A percentile compares a stretch with the other conserved stretches of the same genome.
These are phyloP conservation scores for Rhizopogon sp. DNA, from an alignment of 768 basidiomycete genomes.

Conservation along the genomic window DNA sequence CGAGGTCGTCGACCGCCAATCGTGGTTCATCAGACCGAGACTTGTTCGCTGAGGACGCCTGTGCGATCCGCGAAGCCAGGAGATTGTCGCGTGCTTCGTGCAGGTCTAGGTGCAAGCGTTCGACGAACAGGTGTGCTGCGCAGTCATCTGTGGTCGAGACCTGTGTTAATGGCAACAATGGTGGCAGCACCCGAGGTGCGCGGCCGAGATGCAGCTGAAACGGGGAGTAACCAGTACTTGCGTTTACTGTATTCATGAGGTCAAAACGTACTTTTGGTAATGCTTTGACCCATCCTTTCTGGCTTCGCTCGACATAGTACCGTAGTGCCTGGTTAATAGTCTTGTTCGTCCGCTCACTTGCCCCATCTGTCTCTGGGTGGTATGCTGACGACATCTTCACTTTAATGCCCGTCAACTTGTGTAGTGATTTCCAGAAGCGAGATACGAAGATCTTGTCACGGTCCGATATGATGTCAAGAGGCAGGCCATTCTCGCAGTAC, in stretches of 20 bases:
- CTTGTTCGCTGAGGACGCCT: slow-evolving; percentile 5
- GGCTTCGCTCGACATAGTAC: slow-evolving; percentile 18
- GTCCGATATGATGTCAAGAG: slow-evolving; percentile 24
- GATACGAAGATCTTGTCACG: slow-evolving; percentile 29
- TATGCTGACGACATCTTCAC: slow-evolving; percentile 29
- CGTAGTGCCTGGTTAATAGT: slow-evolving; percentile 24
- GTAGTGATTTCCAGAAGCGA: slow-evolving; percentile 24
- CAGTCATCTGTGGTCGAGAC: too few relatives aligned
- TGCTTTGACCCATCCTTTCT: slow-evolving; percentile 24
- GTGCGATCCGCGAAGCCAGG: slow-evolving; percentile 11
- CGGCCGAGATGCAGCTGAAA: slow-evolving; percentile 8
- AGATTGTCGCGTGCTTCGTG: slow-evolving; percentile 20
- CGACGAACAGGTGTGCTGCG: too few relatives aligned
- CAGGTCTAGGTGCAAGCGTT: slow-evolving; percentile 7
- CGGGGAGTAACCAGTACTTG: slow-evolving; percentile 22
- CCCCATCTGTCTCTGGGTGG: slow-evolving; percentile 34
- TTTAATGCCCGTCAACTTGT: slow-evolving; percentile 17
- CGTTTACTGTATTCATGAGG: slow-evolving; percentile 30
- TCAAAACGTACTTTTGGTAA: slow-evolving; percentile 27
- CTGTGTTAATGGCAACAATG: neutral
- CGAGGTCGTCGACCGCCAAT: slow-evolving; percentile 22
- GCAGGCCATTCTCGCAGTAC: slow-evolving; percentile 30
- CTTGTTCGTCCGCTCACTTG: slow-evolving; percentile 27
- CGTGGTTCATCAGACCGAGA: too few relatives aligned
- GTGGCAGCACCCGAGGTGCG: neutral